phyloP scores from a whole-genome alignment of 2,329 filamentous ascomycete species.

The Cryphonectria nitschkei region DNA sequence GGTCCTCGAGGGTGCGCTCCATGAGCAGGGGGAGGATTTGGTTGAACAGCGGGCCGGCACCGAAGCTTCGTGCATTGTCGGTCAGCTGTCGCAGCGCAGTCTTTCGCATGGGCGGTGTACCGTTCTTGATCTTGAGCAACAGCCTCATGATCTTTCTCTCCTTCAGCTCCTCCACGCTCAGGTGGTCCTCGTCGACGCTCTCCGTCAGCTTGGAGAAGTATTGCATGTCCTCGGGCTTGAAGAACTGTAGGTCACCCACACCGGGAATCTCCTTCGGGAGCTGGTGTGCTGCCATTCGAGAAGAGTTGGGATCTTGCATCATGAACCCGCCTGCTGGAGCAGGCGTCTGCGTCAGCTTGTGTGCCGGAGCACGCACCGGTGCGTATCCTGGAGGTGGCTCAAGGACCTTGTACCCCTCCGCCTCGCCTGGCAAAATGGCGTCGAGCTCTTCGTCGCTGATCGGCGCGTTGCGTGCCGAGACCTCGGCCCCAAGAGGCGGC shows the following conservation, averaged over 20 bases:
- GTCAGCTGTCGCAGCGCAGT: conserved; percentile 96
- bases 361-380: conserved; percentile 75
- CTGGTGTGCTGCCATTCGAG: conserved; percentile 81
- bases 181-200: conserved; percentile 84
- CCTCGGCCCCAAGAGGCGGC: conserved; percentile 78
- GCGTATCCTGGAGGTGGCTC: conserved; percentile 91
- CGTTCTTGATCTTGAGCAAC: conserved; percentile 97
- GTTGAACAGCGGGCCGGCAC: conserved; percentile 91
- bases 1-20: conserved; percentile 97
- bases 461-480: conserved; percentile 76
- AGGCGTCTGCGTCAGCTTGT: conserved; percentile 75
- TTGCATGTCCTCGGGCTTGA: conserved; percentile 98
- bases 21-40: conserved; percentile 96
- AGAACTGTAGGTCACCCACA: conserved; percentile 94
- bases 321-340: conserved; percentile 85
- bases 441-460: conserved; percentile 95
- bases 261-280: conserved; percentile 95
- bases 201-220: conserved; percentile 99
- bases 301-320: conserved; percentile 93
- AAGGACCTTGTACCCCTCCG: conserved; percentile 90
- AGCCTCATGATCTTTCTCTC: conserved; percentile 98
- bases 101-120: conserved; percentile 97
- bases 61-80: conserved; percentile 95
- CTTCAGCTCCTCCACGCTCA: conserved; percentile 94
- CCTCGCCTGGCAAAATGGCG: conserved; percentile 82